Base-by-base conservation (phyloP, 148 eudicot genomes). In the Gaultheria prostrata region DNA sequence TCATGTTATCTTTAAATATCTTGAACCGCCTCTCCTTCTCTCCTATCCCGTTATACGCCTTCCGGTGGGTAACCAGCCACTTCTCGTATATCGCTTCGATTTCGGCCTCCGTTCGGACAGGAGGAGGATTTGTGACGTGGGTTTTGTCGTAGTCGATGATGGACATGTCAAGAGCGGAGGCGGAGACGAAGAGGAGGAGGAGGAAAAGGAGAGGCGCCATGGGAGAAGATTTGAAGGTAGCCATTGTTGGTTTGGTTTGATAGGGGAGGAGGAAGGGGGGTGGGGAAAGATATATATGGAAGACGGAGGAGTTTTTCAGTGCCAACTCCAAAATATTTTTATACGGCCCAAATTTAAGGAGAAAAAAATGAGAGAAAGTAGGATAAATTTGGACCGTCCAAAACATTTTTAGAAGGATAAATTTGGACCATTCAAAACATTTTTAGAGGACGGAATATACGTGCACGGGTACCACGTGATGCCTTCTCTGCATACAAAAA, bases 1-100 rank as follows among this genome's bases (percentile, higher is more conserved):
- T 83, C 69, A 93, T 21, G 70, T 95, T 94, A 24, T 93, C 95
- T 86, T 90, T 93, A 39, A 95, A 95, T 59, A 94, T 87, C 89
- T 90, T 73, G 80, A 94, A 95, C 35, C 94, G 89, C 61, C 26
- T 87, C 80, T 91, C 94, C 76, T 93, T 92, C 73, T 93, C 98
- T 1, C 93, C 94, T 1, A 93, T 8, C 5, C 90, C 89, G 63
- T 92, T 92, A 86, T 92, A 90, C 50, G 80, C 79, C 80, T 93
- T 93, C 10, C 86, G 75, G 87, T 95, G 91, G 15, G 81, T 82
- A 1, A 85, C 89, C 11, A 93, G 88, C 98, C 98, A 95, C 1
- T 92, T 88, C 72, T 95, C 92, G 88, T 91, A 95, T 39, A 92
- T 46, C 12, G 73, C 45, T 83, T 12, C 77, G 78, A 90, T 50